phyloP scores from a whole-genome alignment of 257 asterid species.

The Solanum dulcamara region DNA sequence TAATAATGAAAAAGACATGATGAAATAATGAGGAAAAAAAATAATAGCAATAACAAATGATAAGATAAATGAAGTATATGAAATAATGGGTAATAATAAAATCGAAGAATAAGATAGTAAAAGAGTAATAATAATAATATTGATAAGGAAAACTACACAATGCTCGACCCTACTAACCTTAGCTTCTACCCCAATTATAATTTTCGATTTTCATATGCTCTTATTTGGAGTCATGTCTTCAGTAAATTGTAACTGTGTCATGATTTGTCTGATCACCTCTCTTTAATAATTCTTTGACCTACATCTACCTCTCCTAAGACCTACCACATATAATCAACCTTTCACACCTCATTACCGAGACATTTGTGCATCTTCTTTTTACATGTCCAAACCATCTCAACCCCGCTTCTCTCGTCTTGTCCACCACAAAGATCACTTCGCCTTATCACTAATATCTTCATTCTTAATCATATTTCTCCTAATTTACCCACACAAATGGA shows the following conservation, averaged over 20 bases:
- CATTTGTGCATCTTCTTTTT: background rate
- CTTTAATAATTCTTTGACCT: background rate
- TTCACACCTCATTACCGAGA: background rate
- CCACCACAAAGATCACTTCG: too few species aligned
- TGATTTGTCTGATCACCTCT: background rate
- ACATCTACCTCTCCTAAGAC: background rate
- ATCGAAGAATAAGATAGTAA: background rate
- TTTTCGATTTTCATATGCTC: background rate
- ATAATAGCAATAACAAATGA: background rate
- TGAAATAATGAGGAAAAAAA: too few species aligned
- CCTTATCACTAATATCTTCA: too few species aligned
- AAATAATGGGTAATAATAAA: background rate
- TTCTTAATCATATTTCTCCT: too few species aligned
- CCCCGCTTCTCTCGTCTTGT: too few species aligned
- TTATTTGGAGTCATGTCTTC: background rate
- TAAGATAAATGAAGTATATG: background rate
- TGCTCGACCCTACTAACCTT: background rate
- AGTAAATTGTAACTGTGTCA: background rate
- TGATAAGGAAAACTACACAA: background rate
- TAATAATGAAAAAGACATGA: too few species aligned
- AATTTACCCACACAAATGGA: too few species aligned
- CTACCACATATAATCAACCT: fast-evolving
- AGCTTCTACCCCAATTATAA: background rate
- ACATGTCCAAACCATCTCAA: too few species aligned
- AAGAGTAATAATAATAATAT: background rate